Conservation (phyloP, 371 early-diverging fungal genomes). For the Mortierella sp. region DNA sequence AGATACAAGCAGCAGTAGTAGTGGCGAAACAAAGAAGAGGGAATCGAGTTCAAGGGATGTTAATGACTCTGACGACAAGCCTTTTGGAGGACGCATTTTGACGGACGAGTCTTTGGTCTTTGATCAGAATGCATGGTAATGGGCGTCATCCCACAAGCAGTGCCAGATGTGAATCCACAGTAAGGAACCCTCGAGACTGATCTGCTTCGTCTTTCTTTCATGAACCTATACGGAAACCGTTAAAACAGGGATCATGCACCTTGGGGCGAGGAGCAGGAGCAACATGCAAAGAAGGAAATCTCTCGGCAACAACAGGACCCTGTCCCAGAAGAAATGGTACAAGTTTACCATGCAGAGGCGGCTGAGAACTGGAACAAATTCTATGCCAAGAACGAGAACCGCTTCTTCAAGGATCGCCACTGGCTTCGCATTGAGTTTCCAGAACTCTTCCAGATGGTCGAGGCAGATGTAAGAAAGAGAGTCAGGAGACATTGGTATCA, state of each 20-base stretch:
- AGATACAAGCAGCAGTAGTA: background rate
- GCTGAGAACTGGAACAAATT: slow-evolving; percentile 75
- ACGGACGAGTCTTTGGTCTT: slow-evolving; percentile 72
- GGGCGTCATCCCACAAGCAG: too few relatives aligned
- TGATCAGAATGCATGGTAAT: slow-evolving; percentile 83
- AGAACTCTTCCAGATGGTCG: slow-evolving; percentile 69
- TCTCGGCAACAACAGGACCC: slow-evolving; percentile 33
- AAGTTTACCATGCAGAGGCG: slow-evolving; percentile 49
- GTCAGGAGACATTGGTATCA: too few relatives aligned
- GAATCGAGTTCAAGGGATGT: slow-evolving; percentile 51
- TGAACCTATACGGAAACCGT: background rate
- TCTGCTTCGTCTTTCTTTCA: background rate
- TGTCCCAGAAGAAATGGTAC: slow-evolving; percentile 26
- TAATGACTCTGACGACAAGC: slow-evolving; percentile 29
- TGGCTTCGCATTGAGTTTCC: slow-evolving; percentile 96
- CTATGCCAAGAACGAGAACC: slow-evolving; percentile 91
- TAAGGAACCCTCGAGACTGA: too few relatives aligned
- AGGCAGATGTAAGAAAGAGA: slow-evolving; percentile 32
- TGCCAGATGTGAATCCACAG: too few relatives aligned
- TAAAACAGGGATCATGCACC: slow-evolving; percentile 80
- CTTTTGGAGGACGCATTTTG: slow-evolving; percentile 75
- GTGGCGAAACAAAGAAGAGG: slow-evolving; percentile 29
- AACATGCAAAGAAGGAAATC: slow-evolving; percentile 45
- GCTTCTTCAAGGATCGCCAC: slow-evolving; percentile 96
- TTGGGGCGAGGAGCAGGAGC: slow-evolving; percentile 81